These are phyloP conservation scores for Rhizophagus clarus DNA, from an alignment of 192 early-diverging fungal genomes.

Conservation along the genomic window DNA sequence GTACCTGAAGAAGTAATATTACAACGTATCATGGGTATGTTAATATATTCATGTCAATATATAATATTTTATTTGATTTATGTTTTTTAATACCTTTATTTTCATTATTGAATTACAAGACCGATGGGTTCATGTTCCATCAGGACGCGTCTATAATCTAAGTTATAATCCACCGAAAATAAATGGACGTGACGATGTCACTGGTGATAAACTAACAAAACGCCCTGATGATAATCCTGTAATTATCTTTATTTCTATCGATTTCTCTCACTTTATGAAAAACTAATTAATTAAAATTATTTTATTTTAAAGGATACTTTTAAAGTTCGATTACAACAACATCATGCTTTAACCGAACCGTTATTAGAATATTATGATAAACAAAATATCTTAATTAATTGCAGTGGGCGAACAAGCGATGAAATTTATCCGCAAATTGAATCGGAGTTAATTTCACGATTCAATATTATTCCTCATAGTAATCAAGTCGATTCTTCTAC, in stretches of 20 bases:
- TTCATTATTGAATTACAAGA: constrained; percentile 50
- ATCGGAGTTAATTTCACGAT: constrained; percentile 42
- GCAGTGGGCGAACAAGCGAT: constrained; percentile 83
- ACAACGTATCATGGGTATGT: constrained; percentile 78
- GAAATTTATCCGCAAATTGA: constrained; percentile 90
- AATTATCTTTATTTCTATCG: constrained; percentile 35
- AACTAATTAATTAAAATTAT: constrained; percentile 15
- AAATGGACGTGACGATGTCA: constrained; percentile 83
- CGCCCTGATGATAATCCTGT: constrained; percentile 84
- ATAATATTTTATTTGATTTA: constrained; percentile 10
- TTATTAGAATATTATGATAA: constrained; percentile 82
- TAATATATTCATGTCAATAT: not conserved
- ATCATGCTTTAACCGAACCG: constrained; percentile 78
- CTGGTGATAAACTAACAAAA: constrained; percentile 88
- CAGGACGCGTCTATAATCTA: constrained; percentile 93
- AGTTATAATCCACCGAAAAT: constrained; percentile 89
- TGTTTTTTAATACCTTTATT: not conserved
- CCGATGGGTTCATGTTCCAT: constrained; percentile 91
- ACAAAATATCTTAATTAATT: constrained; percentile 64
- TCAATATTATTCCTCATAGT: constrained; percentile 7
- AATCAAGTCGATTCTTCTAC: not conserved
- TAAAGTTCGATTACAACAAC: constrained; percentile 72
- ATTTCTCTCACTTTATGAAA: too few species aligned
- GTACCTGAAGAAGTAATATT: constrained; percentile 92
- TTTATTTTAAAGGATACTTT: constrained; percentile 68